Conservation (phyloP, 345 rosid species). For the Lepidium sativum region DNA sequence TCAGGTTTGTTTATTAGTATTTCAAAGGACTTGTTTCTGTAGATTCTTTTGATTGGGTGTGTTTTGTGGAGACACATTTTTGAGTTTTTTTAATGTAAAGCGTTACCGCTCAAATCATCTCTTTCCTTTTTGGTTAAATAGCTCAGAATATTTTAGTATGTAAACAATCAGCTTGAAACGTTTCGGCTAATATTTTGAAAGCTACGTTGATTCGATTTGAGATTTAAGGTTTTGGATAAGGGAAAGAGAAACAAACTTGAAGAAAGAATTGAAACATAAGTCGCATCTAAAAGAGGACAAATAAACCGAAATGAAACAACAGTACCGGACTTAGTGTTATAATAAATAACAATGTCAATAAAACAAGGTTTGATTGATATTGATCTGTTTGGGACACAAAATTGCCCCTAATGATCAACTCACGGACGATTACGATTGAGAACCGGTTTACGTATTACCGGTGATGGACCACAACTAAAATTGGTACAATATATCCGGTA, state of each 20-base stretch:
- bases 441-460: background rate
- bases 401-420: no score
- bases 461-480: background rate
- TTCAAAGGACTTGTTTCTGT: background rate
- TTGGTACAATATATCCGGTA: background rate
- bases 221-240: background rate
- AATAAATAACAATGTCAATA: no score
- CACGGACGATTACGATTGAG: background rate
- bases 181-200: background rate
- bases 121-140: no score
- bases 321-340: no score
- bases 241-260: background rate
- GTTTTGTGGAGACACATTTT: background rate
- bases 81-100: constrained; percentile 9
- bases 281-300: background rate
- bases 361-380: no score
- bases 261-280: background rate
- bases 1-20: constrained; percentile 7
- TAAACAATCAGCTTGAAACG: background rate
- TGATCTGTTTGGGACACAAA: no score
- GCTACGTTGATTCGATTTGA: background rate
- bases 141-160: background rate
- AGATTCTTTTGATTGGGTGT: constrained; percentile 1
- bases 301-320: background rate
- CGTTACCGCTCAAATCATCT: no score